Percentiles rank a stretch among this genome's conserved stretches.
Conservation (phyloP, 306 rosid genomes). For the Cucumis hystrix region DNA sequence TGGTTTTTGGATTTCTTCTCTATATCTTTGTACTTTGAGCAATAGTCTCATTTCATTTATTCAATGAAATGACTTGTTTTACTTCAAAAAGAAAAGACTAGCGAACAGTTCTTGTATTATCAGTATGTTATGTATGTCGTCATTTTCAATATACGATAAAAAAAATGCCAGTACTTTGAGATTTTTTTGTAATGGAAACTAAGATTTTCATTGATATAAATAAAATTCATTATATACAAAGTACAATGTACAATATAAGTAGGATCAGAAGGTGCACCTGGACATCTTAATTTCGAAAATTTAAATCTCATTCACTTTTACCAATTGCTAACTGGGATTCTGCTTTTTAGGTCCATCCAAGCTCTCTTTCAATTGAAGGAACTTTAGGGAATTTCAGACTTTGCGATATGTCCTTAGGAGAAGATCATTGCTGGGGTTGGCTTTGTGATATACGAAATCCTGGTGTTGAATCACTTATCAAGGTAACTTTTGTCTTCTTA, state of each 20-base stretch:
- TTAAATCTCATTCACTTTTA: background rate
- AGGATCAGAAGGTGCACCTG: too few species aligned
- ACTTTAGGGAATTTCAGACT: slow-evolving; percentile 86
- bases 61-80: too few species aligned
- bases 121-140: background rate
- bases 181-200: too few species aligned
- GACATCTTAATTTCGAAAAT: background rate
- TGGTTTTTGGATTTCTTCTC: too few species aligned
- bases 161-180: background rate
- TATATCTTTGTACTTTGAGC: too few species aligned
- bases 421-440: slow-evolving; percentile 82
- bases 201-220: too few species aligned
- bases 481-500: slow-evolving; percentile 26
- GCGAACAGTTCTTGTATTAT: background rate
- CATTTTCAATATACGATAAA: background rate
- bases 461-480: slow-evolving; percentile 88
- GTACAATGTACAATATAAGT: too few species aligned
- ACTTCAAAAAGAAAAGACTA: too few species aligned
- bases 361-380: slow-evolving; percentile 87
- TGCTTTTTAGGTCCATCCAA: slow-evolving; percentile 62
- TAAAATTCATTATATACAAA: too few species aligned
- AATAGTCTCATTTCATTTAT: too few species aligned
- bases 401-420: slow-evolving; percentile 65
- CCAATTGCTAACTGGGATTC: background rate
- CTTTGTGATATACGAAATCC: slow-evolving; percentile 94